These are phyloP conservation scores for Fusarium sacchari DNA, from an alignment of 2,329 filamentous ascomycete genomes.

Conservation along the genomic window DNA sequence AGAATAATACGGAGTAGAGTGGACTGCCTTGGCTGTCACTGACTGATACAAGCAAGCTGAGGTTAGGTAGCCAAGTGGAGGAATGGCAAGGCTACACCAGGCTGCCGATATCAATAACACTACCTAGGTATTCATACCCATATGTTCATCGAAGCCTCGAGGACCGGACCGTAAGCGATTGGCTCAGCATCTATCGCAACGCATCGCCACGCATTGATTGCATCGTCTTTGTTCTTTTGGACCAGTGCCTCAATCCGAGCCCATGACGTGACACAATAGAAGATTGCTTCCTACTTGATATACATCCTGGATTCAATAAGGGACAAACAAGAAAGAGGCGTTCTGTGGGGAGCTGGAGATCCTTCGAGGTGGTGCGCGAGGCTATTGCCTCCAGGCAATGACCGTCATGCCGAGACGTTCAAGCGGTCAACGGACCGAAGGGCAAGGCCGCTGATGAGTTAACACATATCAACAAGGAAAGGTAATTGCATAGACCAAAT, in stretches of 20 bases:
- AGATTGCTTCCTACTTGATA: neutral
- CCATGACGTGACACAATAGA: neutral
- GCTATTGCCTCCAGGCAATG: constrained; percentile 23
- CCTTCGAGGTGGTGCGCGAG: constrained; percentile 25
- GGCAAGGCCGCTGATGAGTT: neutral
- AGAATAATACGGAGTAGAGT: neutral
- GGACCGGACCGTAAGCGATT: constrained; percentile 17
- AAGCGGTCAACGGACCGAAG: neutral
- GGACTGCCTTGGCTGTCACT: neutral
- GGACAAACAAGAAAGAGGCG: constrained; percentile 13
- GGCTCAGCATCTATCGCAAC: neutral
- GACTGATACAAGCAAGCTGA: constrained; percentile 4
- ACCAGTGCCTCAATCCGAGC: neutral
- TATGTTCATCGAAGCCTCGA: constrained; percentile 4
- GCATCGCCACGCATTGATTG: neutral
- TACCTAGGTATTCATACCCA: neutral
- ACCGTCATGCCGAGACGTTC: neutral
- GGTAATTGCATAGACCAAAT: neutral
- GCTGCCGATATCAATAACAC: neutral
- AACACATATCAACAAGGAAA: neutral
- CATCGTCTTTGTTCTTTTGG: constrained; percentile 6
- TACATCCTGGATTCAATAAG: neutral
- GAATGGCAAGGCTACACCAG: neutral
- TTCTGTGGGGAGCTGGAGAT: constrained; percentile 3
- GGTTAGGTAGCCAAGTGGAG: neutral